Conservation (phyloP, 176 grass and related monocot species). For the Oryza australiensis region DNA sequence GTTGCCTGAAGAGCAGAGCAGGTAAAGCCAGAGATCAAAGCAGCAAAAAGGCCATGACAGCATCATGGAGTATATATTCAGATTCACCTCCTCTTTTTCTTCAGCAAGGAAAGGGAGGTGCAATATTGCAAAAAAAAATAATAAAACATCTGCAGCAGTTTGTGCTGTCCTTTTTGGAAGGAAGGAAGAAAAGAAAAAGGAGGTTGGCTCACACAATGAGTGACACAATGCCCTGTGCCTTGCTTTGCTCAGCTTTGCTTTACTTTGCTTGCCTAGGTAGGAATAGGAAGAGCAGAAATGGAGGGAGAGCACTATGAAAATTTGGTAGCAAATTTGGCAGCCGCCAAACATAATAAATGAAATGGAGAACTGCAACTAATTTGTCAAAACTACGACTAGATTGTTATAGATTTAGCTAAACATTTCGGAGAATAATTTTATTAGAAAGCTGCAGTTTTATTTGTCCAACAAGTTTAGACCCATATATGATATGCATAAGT, state of each 20-base stretch:
- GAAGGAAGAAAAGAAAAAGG: neutral
- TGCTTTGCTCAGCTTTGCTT: neutral
- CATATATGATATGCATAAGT: no score
- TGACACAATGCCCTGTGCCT: neutral
- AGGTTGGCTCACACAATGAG: slow-evolving; percentile 33
- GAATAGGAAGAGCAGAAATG: neutral
- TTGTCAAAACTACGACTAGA: no score
- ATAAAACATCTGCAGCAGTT: neutral
- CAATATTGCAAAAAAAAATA: neutral
- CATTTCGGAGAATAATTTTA: no score
- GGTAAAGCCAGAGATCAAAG: slow-evolving; percentile 9
- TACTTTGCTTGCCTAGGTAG: slow-evolving; percentile 1
- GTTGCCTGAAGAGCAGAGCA: neutral
- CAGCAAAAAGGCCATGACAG: slow-evolving; percentile 20
- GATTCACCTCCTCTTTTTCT: neutral
- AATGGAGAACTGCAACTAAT: neutral
- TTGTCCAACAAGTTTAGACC: no score
- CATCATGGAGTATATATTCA: neutral
- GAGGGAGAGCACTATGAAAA: slow-evolving; percentile 30
- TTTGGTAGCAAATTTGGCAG: neutral
- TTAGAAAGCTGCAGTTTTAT: no score
- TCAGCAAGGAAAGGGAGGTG: neutral
- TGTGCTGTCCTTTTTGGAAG: neutral
- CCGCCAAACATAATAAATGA: slow-evolving; percentile 18
- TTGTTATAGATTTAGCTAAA: no score